Conservation (phyloP, 148 eudicot genomes). For the Camellia sinensis region DNA sequence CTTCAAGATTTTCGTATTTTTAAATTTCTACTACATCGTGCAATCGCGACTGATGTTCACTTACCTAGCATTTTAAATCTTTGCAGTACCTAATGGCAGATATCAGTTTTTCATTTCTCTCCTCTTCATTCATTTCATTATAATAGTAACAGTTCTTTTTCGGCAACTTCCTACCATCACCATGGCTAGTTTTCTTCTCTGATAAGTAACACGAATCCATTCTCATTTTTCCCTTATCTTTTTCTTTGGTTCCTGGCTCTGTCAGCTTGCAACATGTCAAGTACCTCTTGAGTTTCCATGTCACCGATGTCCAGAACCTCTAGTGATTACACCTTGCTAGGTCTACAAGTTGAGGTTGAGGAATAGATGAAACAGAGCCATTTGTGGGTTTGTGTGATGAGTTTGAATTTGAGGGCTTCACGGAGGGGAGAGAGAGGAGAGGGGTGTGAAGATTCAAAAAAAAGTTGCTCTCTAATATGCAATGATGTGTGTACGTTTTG, state of each 20-base stretch:
- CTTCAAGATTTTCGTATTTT: too few species aligned
- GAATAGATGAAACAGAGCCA: not conserved
- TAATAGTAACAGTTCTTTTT: constrained; percentile 11
- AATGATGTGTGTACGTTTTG: not conserved
- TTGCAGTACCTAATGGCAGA: constrained; percentile 29
- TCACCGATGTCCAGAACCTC: constrained; percentile 17
- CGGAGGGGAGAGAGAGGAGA: not conserved
- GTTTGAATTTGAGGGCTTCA: not conserved
- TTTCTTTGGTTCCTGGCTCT: not conserved
- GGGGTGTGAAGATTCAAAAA: not conserved
- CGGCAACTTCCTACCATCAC: not conserved
- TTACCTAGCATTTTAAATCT: not conserved
- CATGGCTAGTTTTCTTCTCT: not conserved
- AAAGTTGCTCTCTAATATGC: not conserved
- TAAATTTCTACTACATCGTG: too few species aligned
- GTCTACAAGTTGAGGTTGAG: constrained; percentile 13
- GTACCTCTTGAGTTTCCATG: constrained; percentile 3
- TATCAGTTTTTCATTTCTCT: constrained; percentile 22
- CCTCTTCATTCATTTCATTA: constrained; percentile 24
- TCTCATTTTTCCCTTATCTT: too few species aligned
- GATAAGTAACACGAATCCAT: too few species aligned
- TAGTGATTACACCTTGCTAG: constrained; percentile 20
- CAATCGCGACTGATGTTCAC: too few species aligned
- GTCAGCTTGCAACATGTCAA: constrained; percentile 17
- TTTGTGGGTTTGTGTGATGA: not conserved